A percentile compares a stretch with the other conserved stretches of the same genome.
These are phyloP conservation scores for Claviceps arundinis DNA, from an alignment of 2,329 filamentous ascomycete species.

Conservation along the genomic window DNA sequence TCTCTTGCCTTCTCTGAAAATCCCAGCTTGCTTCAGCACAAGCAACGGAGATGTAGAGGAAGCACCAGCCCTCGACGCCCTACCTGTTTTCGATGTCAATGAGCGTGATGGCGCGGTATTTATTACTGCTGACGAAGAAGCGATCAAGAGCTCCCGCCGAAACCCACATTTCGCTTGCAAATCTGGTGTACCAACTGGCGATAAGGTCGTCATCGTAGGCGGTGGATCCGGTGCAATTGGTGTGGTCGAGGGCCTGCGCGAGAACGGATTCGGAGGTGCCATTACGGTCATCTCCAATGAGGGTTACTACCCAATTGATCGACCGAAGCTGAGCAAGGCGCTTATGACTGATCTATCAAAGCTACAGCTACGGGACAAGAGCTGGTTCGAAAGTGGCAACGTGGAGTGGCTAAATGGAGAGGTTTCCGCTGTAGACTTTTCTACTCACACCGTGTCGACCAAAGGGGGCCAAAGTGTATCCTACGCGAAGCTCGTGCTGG, in stretches of 20 bases:
- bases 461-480: slow-evolving; percentile 54
- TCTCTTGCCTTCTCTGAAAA: background rate
- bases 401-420: slow-evolving; percentile 47
- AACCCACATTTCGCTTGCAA: slow-evolving; percentile 62
- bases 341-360: slow-evolving; percentile 71
- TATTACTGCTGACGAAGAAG: slow-evolving; percentile 64
- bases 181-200: slow-evolving; percentile 23
- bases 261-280: slow-evolving; percentile 63
- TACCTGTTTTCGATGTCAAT: slow-evolving; percentile 67
- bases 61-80: slow-evolving; percentile 76
- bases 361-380: slow-evolving; percentile 60
- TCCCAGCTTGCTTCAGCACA: slow-evolving; percentile 77
- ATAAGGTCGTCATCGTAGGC: slow-evolving; percentile 70
- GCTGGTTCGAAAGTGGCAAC: slow-evolving; percentile 57
- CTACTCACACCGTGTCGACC: slow-evolving; percentile 58
- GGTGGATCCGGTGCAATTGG: slow-evolving; percentile 78
- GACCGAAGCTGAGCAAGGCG: slow-evolving; percentile 91
- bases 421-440: slow-evolving; percentile 67
- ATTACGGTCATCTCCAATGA: slow-evolving; percentile 79
- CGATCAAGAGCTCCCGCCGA: slow-evolving; percentile 64
- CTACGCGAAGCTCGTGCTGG: slow-evolving; percentile 83
- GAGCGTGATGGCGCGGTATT: slow-evolving; percentile 77
- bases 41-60: slow-evolving; percentile 88
- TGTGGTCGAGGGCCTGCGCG: slow-evolving; percentile 68
- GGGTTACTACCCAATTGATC: slow-evolving; percentile 77